Evolutionary conservation across 2,329 filamentous ascomycete genomes (phyloP).

Genomic region (Lachnellula suecica): DNA sequence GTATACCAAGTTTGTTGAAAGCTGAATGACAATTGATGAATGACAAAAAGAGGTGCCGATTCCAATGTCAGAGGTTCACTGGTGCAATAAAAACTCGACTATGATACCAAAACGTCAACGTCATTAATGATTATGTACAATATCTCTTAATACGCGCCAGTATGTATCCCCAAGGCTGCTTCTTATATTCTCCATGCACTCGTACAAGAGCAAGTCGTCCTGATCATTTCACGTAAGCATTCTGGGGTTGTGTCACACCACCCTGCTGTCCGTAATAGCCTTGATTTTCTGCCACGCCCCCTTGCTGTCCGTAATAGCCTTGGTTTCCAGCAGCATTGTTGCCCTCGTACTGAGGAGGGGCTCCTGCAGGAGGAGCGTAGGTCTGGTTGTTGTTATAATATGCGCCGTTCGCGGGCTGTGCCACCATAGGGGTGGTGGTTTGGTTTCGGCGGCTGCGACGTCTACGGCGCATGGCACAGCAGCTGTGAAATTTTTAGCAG

Average conservation of each 20-base stretch:
- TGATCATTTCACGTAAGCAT: conserved; percentile 9
- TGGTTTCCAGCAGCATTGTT: conserved; percentile 1
- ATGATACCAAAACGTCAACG: neutral
- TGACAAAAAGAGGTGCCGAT: too few relatives aligned
- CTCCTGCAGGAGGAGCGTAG: conserved; percentile 10
- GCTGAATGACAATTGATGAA: too few relatives aligned
- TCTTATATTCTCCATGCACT: neutral
- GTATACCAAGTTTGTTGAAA: too few relatives aligned
- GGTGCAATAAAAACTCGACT: neutral
- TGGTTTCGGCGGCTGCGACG: neutral
- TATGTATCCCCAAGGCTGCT: too few relatives aligned
- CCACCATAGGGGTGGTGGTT: conserved; percentile 8
- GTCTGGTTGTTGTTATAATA: neutral
- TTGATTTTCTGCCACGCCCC: neutral
- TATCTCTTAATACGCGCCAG: neutral
- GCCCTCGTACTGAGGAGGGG: conserved; percentile 10
- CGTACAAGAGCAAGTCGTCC: too few relatives aligned
- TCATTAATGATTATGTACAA: neutral
- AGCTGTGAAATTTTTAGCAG: neutral
- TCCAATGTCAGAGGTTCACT: too few relatives aligned
- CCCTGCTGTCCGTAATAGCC: conserved; percentile 18
- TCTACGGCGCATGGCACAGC: conserved; percentile 3
- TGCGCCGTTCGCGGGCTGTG: neutral
- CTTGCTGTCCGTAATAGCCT: conserved; percentile 18
- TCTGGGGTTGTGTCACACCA: conserved; percentile 19